These are phyloP conservation scores for Citeromyces nyonsensis DNA, from an alignment of 805 yeast species.

Conservation along the genomic window DNA sequence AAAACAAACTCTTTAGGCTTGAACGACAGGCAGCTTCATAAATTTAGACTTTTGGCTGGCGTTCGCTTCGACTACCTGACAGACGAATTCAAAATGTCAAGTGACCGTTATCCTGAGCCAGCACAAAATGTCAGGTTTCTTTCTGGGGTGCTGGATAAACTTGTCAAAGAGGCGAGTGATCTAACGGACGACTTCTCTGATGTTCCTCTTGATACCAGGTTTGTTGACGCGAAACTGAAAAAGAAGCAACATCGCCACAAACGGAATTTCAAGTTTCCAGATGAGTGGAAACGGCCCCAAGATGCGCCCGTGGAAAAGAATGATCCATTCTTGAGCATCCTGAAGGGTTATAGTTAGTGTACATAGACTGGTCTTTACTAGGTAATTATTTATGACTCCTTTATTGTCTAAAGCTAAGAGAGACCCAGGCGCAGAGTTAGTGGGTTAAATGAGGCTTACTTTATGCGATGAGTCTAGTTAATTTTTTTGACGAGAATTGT, in stretches of 20 bases:
- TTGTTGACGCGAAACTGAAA: slow-evolving; percentile 28
- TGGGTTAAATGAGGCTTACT: no score
- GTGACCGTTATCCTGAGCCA: slow-evolving; percentile 54
- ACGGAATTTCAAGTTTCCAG: slow-evolving; percentile 43
- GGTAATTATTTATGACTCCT: no score
- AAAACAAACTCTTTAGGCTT: slow-evolving; percentile 40
- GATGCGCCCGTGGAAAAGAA: slow-evolving; percentile 43
- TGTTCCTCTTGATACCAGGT: slow-evolving; percentile 72
- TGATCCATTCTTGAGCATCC: slow-evolving; percentile 6
- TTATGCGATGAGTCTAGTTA: no score
- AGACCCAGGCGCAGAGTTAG: no score
- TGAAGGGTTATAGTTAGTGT: no score
- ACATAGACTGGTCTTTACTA: no score
- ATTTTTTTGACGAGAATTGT: no score
- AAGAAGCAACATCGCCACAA: slow-evolving; percentile 23
- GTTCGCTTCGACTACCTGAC: slow-evolving; percentile 52
- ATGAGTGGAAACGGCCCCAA: slow-evolving; percentile 63
- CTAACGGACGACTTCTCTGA: slow-evolving; percentile 51
- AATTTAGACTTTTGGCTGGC: slow-evolving; percentile 67
- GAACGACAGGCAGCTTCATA: slow-evolving; percentile 38
- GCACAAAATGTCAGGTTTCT: slow-evolving; percentile 75
- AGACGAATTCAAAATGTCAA: slow-evolving; percentile 49
- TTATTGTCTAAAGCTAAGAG: no score
- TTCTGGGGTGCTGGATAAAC: slow-evolving; percentile 43
- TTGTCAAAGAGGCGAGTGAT: slow-evolving; percentile 53